Conservation (phyloP, 2,329 filamentous ascomycete genomes). For the Periconia sp. region DNA sequence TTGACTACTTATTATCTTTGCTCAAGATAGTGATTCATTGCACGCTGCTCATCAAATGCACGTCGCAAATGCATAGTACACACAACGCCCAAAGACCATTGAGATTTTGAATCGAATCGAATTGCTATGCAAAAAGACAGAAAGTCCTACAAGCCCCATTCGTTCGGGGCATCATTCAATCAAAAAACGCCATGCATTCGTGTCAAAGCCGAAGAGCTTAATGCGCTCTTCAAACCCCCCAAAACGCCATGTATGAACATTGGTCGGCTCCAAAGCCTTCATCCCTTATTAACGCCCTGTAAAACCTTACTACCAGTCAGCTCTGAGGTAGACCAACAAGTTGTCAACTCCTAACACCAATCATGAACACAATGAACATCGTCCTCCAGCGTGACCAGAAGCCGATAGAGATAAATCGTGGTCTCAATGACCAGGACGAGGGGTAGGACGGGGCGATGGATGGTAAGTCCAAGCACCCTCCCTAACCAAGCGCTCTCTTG, state of each 20-base stretch:
- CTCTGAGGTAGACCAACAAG: no score
- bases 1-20: no score
- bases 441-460: constrained; percentile 35
- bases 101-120: neutral
- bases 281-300: no score
- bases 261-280: no score
- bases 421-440: constrained; percentile 14
- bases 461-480: constrained; percentile 77
- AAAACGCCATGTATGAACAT: neutral
- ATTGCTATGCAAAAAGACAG: neutral
- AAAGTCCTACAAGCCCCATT: neutral
- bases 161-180: neutral
- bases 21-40: no score
- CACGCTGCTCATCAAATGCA: no score
- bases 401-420: neutral
- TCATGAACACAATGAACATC: neutral
- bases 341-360: neutral
- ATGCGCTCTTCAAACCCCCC: neutral
- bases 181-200: neutral
- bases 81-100: constrained; percentile 10
- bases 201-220: neutral
- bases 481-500: constrained; percentile 76
- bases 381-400: no score
- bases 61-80: no score
- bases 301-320: neutral